Base-by-base conservation (phyloP, 345 rosid genomes). In the Eucalyptus sp. region DNA sequence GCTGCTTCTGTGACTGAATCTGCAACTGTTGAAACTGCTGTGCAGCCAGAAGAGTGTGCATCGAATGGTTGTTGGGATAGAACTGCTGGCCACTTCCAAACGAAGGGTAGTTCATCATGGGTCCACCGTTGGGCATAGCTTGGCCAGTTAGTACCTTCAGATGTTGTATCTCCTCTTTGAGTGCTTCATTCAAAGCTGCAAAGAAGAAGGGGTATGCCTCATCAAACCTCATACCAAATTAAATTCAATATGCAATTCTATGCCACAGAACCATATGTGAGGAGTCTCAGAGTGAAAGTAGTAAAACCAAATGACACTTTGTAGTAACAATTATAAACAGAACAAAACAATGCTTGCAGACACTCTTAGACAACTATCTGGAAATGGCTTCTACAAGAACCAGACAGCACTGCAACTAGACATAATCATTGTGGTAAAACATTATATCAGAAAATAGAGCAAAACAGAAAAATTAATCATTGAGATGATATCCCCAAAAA, bases 1-100 rank as follows among this genome's bases (percentile, higher is more conserved):
- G 96, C 89, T 95, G 98, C 91, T 97, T 95, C 94, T 97, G 99
- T n/a, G 99, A 92, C 48, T 97, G 98, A 91, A 98, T 95, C 92
- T 97, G 99, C 87, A 98, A 99, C 88, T 97, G 99, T 90, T 98
- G 99, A 89, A 98, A 94, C 92, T 98, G 99, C 90, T 97, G 96
- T 9, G 98, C 94, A 1, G 99, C 94, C 89, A 96, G 91, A 86
- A 94, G 93, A 66, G 98, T 93, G 86, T 96, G 98, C 99, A 95
- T 94, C 3, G 97, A 90, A 31, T 96, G 96, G 91, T 93, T 95
- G 91, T 95, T 96, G 84, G 89, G 91, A 88, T 95, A 96, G 89
- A 94, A 95, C 83, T 94, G 99, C 93, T 96, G 99, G 89, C 93
- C 93, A 49, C 92, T 91, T 89, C 98, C 98, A 88, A 60, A 95